A percentile compares a stretch with the other conserved stretches of the same genome.
Evolutionary conservation across 768 basidiomycete genomes (phyloP).

Genomic region (Russula dissimulans): DNA sequence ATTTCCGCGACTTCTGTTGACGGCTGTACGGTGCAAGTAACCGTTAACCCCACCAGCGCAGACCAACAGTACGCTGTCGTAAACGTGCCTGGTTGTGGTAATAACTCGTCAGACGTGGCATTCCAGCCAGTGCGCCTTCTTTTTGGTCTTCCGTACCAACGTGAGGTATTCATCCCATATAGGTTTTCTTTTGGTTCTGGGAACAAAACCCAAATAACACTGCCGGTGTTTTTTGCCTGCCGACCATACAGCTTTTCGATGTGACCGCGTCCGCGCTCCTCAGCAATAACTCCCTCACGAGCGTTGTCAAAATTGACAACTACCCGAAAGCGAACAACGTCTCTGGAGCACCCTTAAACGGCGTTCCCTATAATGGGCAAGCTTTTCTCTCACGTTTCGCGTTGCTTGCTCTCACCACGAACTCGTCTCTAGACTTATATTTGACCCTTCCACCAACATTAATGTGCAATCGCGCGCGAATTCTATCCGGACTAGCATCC

Average conservation of each 20-base stretch:
- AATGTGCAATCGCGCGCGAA: slow-evolving; percentile 45
- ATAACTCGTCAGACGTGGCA: slow-evolving; percentile 25
- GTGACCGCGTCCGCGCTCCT: slow-evolving; percentile 38
- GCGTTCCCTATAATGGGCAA: slow-evolving; percentile 53
- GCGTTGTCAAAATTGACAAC: slow-evolving; percentile 28
- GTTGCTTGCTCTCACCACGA: neutral
- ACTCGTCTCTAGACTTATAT: slow-evolving; percentile 15
- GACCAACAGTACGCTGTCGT: slow-evolving; percentile 43
- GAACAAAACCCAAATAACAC: slow-evolving; percentile 26
- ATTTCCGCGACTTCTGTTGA: slow-evolving; percentile 38
- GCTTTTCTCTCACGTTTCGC: slow-evolving; percentile 6
- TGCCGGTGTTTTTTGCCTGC: slow-evolving; percentile 47
- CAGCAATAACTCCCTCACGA: slow-evolving; percentile 33
- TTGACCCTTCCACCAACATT: slow-evolving; percentile 24
- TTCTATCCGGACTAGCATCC: slow-evolving; percentile 42
- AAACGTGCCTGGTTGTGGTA: slow-evolving; percentile 29
- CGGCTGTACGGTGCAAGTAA: slow-evolving; percentile 35
- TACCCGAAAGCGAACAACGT: slow-evolving; percentile 40
- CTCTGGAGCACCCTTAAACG: slow-evolving; percentile 36
- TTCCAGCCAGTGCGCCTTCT: slow-evolving; percentile 33
- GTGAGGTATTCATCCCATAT: neutral
- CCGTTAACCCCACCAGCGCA: slow-evolving; percentile 32
- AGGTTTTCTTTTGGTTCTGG: slow-evolving; percentile 62
- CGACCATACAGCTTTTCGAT: slow-evolving; percentile 37
- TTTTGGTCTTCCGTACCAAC: neutral